A percentile compares a stretch with the other conserved stretches of the same genome.
Evolutionary conservation across 31 red algal species (phyloP).

Genomic region (Porphyra umbilicalis): DNA sequence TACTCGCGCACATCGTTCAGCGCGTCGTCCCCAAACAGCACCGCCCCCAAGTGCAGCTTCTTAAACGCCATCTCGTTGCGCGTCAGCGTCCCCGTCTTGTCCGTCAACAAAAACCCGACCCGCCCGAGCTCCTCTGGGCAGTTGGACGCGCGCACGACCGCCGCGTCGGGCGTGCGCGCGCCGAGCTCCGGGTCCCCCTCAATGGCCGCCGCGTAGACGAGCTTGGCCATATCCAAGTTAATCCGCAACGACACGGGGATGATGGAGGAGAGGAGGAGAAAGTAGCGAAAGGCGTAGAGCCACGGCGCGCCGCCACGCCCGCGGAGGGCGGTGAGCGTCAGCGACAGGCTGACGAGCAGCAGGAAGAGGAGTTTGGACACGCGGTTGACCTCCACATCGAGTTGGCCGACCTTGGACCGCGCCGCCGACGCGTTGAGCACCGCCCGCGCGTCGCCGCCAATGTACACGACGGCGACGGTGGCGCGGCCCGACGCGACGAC

Average conservation of each 20-base stretch:
- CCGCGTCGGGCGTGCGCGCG: conserved; percentile 19
- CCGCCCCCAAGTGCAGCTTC: conserved; percentile 86
- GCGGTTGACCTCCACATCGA: conserved; percentile 87
- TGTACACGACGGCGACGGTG: conserved; percentile 79
- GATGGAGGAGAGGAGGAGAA: conserved; percentile 84
- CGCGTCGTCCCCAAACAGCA: conserved; percentile 77
- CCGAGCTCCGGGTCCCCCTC: conserved; percentile 65
- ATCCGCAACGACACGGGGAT: conserved; percentile 97
- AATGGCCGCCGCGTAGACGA: conserved; percentile 74
- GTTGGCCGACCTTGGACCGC: conserved; percentile 82
- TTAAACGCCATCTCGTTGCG: conserved; percentile 98
- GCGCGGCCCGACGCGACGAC: conserved; percentile 84
- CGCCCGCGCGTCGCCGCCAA: conserved; percentile 70
- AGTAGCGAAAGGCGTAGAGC: conserved; percentile 89
- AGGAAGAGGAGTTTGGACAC: conserved; percentile 92
- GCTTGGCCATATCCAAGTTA: conserved; percentile 93
- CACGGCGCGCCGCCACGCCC: conserved; percentile 71
- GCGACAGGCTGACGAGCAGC: conserved; percentile 58
- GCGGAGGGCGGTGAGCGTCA: conserved; percentile 64
- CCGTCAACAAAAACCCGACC: conserved; percentile 85
- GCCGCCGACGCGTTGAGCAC: conserved; percentile 74
- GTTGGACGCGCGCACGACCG: conserved; percentile 80
- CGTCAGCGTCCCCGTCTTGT: conserved; percentile 96
- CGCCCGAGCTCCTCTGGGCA: conserved; percentile 94
- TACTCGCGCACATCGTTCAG: conserved; percentile 74